Evolutionary conservation across 2,329 filamentous ascomycete species (phyloP).

Genomic region (Colletotrichum orbiculare): DNA sequence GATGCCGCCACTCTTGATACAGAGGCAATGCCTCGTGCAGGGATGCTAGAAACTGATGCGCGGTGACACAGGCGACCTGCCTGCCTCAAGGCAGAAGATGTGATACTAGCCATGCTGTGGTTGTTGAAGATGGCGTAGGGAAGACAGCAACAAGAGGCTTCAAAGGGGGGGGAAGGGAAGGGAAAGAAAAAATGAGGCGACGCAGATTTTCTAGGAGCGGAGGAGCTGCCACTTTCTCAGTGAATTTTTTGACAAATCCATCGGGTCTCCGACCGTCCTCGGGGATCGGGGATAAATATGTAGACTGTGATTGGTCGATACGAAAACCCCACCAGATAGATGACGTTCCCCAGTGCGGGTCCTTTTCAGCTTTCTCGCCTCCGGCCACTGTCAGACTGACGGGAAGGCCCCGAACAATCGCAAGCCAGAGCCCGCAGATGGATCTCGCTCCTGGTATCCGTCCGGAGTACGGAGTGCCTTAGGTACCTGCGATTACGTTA

Average conservation of each 20-base stretch:
- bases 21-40: constrained; percentile 47
- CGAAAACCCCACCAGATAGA: constrained; percentile 7
- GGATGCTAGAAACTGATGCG: constrained; percentile 48
- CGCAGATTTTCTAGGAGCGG: constrained; percentile 19
- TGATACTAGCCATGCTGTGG: constrained; percentile 69
- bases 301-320: constrained; percentile 19
- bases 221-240: constrained; percentile 10
- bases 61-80: constrained; percentile 69
- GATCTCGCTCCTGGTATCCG: background rate
- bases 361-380: constrained; percentile 1
- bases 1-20: constrained; percentile 47
- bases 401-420: background rate
- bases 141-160: constrained; percentile 34
- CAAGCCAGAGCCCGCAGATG: constrained; percentile 5
- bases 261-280: constrained; percentile 22
- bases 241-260: constrained; percentile 24
- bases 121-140: constrained; percentile 37
- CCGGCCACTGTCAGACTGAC: constrained; percentile 17
- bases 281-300: constrained; percentile 32
- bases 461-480: too few relatives aligned
- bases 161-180: constrained; percentile 24
- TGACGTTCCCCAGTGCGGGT: constrained; percentile 26
- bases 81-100: constrained; percentile 79
- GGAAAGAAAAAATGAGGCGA: constrained; percentile 21
- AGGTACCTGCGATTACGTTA: too few relatives aligned